A percentile compares a stretch with the other conserved stretches of the same genome.
Evolutionary conservation across 1,284 basidiomycete genomes (phyloP).

Genomic region (Tilletia caries): DNA sequence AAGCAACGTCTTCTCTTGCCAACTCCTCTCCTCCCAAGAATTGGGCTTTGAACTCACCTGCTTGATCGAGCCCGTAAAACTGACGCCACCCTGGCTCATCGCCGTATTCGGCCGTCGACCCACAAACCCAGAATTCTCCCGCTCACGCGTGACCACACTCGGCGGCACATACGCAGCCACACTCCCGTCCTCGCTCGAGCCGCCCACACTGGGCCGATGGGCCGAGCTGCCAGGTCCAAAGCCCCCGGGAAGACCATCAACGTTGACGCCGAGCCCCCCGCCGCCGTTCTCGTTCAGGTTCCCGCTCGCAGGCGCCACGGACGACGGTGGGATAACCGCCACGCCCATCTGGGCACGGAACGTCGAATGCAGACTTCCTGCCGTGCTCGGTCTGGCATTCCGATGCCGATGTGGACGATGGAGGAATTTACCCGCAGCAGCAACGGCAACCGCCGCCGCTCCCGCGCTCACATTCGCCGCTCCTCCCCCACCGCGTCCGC

Average conservation of each 20-base stretch:
- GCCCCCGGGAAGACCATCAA: background rate
- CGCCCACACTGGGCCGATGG: constrained; percentile 10
- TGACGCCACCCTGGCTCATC: constrained; percentile 4
- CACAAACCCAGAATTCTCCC: background rate
- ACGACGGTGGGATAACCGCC: too few species aligned
- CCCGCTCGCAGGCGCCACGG: too few species aligned
- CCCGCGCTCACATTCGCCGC: constrained; percentile 11
- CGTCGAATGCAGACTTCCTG: constrained; percentile 24
- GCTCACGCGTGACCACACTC: background rate
- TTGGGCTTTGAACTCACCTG: background rate
- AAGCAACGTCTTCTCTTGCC: too few species aligned
- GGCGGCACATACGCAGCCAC: background rate
- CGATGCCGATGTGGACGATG: constrained; percentile 32
- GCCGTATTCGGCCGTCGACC: background rate
- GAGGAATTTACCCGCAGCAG: constrained; percentile 39
- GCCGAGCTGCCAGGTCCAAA: background rate
- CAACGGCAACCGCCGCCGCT: constrained; percentile 38
- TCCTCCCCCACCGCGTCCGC: constrained; percentile 13
- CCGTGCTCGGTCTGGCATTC: constrained; percentile 35
- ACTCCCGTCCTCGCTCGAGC: constrained; percentile 7
- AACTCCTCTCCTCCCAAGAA: too few species aligned
- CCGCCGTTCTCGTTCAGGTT: background rate
- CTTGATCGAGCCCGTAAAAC: background rate
- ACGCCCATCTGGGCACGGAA: constrained; percentile 24
- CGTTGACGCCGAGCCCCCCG: background rate